Evolutionary conservation across 768 basidiomycete genomes (phyloP).

Genomic region (Symmetrospora coprosmae): DNA sequence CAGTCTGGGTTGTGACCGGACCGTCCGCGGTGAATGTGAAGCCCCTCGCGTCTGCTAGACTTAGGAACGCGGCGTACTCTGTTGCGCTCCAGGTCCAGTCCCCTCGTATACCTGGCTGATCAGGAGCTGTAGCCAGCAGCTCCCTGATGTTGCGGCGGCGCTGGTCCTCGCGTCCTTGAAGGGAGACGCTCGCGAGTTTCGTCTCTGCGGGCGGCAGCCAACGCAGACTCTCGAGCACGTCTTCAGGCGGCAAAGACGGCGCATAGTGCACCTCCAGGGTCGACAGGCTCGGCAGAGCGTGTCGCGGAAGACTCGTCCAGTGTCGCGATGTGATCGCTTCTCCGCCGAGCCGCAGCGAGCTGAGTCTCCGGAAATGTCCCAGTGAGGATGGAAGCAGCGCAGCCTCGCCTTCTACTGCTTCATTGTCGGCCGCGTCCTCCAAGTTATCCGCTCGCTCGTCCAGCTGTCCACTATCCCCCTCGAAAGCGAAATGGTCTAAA

Average conservation of each 20-base stretch:
- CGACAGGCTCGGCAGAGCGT: not conserved
- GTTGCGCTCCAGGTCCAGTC: not conserved
- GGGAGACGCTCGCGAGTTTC: not conserved
- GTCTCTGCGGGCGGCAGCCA: not conserved
- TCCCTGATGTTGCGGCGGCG: not conserved
- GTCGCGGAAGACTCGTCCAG: not conserved
- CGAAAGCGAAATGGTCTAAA: not conserved
- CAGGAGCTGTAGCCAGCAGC: not conserved
- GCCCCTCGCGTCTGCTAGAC: not conserved
- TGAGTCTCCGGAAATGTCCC: not conserved
- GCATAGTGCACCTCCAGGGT: not conserved
- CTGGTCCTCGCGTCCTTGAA: not conserved
- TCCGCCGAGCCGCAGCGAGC: not conserved
- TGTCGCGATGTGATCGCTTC: not conserved
- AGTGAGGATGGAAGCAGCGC: too few species aligned
- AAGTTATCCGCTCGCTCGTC: not conserved
- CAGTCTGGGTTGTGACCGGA: too few species aligned
- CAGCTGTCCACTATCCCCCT: not conserved
- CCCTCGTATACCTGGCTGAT: not conserved
- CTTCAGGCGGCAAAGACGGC: not conserved
- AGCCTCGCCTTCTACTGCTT: not conserved
- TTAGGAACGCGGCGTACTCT: not conserved
- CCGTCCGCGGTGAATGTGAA: not conserved
- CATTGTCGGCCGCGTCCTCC: not conserved
- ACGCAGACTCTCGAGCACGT: not conserved